Evolutionary conservation across 495 filamentous ascomycete species (phyloP).

Genomic region (Aspergillus cristatus): DNA sequence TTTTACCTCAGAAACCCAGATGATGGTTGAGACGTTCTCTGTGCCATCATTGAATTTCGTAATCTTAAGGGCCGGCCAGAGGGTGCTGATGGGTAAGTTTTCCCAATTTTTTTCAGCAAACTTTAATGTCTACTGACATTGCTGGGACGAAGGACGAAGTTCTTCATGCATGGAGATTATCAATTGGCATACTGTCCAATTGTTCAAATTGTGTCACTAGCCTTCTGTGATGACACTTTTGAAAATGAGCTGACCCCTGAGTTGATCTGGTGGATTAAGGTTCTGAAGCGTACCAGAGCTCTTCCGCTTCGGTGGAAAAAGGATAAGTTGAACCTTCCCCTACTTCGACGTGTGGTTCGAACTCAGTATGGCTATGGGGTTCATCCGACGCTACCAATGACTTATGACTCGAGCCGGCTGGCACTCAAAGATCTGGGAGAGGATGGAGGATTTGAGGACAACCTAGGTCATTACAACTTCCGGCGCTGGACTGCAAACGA

Average conservation of each 20-base stretch:
- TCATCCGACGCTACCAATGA: slow-evolving; percentile 7
- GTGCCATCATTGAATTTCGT: slow-evolving; percentile 18
- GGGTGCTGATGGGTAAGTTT: slow-evolving; percentile 17
- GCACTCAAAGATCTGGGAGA: neutral
- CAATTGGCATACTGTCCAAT: slow-evolving; percentile 23
- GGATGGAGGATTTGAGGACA: neutral
- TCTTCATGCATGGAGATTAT: slow-evolving; percentile 24
- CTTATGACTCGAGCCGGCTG: slow-evolving; percentile 8
- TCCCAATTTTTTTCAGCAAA: neutral
- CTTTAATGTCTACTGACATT: neutral
- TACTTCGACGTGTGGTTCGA: slow-evolving; percentile 15
- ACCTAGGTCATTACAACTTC: slow-evolving; percentile 26
- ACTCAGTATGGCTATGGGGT: slow-evolving; percentile 17
- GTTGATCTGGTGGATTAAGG: slow-evolving; percentile 19
- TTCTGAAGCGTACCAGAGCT: slow-evolving; percentile 14
- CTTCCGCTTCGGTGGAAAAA: slow-evolving; percentile 17
- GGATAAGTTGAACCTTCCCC: slow-evolving; percentile 16
- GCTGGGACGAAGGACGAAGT: slow-evolving; percentile 22
- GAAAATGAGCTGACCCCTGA: slow-evolving; percentile 19
- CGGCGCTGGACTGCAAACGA: slow-evolving; percentile 22
- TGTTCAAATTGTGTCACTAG: slow-evolving; percentile 19
- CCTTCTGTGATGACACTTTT: slow-evolving; percentile 21
- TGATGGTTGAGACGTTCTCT: slow-evolving; percentile 20
- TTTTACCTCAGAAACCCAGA: slow-evolving; percentile 18
- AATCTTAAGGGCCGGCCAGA: slow-evolving; percentile 21